Base-by-base conservation (phyloP, 306 rosid species). In the Acacia acuminata region DNA sequence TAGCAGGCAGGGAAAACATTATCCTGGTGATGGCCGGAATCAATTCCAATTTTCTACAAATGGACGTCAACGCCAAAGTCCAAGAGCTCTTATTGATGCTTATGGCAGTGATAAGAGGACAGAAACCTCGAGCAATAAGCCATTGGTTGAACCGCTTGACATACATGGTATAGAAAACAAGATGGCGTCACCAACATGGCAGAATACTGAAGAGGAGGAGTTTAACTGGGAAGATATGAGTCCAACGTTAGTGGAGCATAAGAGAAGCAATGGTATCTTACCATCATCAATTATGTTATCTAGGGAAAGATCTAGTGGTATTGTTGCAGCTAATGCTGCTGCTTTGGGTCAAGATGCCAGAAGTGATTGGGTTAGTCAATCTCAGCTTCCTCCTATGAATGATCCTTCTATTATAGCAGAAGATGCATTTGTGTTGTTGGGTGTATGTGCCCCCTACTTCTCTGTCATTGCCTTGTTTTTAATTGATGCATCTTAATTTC, bases 161-260 rank as follows among this genome's bases (percentile, higher is more conserved):
- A 75, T 85, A 73, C 91, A 89, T 77, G 92, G 91, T 81, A 68
- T 92, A 72, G 64, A 56, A n/a, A 95, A 88, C 83, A 91, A 90
- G 82, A 83, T 75, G 58, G 58, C 86, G 81, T 75, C 90, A 66
- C 90, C 93, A 75, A 79, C 96, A 30, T 96, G 99, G 99, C 96
- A 96, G 87, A 92, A 94, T 84, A 92, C 94, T 43, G 98, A 96
- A 85, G 99, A 92, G 87, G 98, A 94, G 84, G 99, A 96, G 86
- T 94, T 96, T 70, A 94, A 96, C 76, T 96, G 99, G 99, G 97
- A 96, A 87, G 91, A 90, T 60, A 89, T 96, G 88, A 87, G 94
- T 80, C 94, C 94, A 73, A 88, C 93, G 76, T 84, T 94, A 88
- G 82, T 83, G 55, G 96, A 96, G 30, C 89, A 83, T 75, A 69